These are phyloP conservation scores for Ophiostoma sp. DNA, from an alignment of 2,329 filamentous ascomycete species.

Conservation along the genomic window DNA sequence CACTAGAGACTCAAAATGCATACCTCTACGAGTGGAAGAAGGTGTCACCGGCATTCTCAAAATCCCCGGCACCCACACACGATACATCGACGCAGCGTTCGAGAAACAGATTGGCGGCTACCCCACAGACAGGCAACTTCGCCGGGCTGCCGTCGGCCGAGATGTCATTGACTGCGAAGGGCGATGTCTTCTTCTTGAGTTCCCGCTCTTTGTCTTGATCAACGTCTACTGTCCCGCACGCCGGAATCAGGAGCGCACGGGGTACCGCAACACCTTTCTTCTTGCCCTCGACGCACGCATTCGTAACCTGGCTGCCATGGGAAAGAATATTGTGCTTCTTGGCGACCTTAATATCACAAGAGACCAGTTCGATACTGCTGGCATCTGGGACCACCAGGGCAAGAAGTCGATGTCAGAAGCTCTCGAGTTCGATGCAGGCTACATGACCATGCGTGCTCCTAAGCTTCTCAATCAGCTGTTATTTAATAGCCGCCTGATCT, in stretches of 20 bases:
- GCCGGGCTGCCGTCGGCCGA: slow-evolving; percentile 54
- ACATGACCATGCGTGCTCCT: slow-evolving; percentile 64
- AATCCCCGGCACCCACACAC: slow-evolving; percentile 62
- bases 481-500: slow-evolving; percentile 52
- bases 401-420: slow-evolving; percentile 65
- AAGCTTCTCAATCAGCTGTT: slow-evolving; percentile 83
- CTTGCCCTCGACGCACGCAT: slow-evolving; percentile 75
- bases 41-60: slow-evolving; percentile 80
- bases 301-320: slow-evolving; percentile 71
- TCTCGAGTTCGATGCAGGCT: slow-evolving; percentile 60
- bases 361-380: slow-evolving; percentile 68
- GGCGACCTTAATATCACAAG: slow-evolving; percentile 82
- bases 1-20: slow-evolving; percentile 78
- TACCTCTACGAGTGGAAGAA: slow-evolving; percentile 85
- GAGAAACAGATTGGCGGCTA: slow-evolving; percentile 84
- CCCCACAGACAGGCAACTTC: slow-evolving; percentile 62
- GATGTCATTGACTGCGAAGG: slow-evolving; percentile 80
- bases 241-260: slow-evolving; percentile 72
- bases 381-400: slow-evolving; percentile 42
- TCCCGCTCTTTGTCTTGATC: slow-evolving; percentile 88
- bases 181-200: slow-evolving; percentile 84
- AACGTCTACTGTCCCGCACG: slow-evolving; percentile 90
- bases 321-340: slow-evolving; percentile 78
- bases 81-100: slow-evolving; percentile 68
- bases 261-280: slow-evolving; percentile 76